Percentiles rank a stretch among this genome's conserved stretches.
These are phyloP conservation scores for Neofusicoccum laricinum DNA, from an alignment of 2,329 filamentous ascomycete species.

Conservation along the genomic window DNA sequence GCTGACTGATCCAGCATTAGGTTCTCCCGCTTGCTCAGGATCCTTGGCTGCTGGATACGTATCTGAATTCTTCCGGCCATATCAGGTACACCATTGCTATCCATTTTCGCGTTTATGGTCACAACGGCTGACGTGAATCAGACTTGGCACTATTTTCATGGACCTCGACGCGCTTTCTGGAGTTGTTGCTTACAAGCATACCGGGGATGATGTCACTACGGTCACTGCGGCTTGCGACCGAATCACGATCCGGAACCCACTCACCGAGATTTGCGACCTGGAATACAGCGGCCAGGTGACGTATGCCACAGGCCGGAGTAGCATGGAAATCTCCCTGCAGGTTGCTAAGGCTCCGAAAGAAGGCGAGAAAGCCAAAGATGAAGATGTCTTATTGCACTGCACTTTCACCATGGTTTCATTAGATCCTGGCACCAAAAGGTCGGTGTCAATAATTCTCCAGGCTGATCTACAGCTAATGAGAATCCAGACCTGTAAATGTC, in stretches of 20 bases:
- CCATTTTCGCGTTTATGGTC: not conserved
- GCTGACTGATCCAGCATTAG: constrained; percentile 39
- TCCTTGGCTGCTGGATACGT: constrained; percentile 74
- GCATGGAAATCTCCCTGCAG: constrained; percentile 71
- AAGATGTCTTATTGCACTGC: constrained; percentile 68
- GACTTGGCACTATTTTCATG: constrained; percentile 72
- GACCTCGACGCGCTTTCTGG: constrained; percentile 76
- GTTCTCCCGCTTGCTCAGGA: constrained; percentile 68
- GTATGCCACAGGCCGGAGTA: constrained; percentile 70
- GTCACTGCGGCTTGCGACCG: constrained; percentile 64
- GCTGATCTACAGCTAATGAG: not conserved
- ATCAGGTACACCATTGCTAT: constrained; percentile 42
- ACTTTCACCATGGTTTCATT: constrained; percentile 76
- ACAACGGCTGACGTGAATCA: constrained; percentile 22
- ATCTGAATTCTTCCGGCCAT: constrained; percentile 72
- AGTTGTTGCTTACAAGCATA: constrained; percentile 72
- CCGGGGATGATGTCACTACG: constrained; percentile 61
- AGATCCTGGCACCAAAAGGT: constrained; percentile 65
- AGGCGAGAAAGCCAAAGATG: constrained; percentile 54
- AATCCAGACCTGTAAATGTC: constrained; percentile 56
- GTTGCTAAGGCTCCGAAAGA: constrained; percentile 64
- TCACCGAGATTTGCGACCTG: constrained; percentile 75
- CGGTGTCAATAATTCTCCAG: constrained; percentile 4
- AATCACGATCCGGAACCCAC: constrained; percentile 66
- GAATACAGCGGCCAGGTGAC: constrained; percentile 68